These are phyloP conservation scores for Creolimax fragrantissima DNA, from an alignment of 78 protist species.

Conservation along the genomic window DNA sequence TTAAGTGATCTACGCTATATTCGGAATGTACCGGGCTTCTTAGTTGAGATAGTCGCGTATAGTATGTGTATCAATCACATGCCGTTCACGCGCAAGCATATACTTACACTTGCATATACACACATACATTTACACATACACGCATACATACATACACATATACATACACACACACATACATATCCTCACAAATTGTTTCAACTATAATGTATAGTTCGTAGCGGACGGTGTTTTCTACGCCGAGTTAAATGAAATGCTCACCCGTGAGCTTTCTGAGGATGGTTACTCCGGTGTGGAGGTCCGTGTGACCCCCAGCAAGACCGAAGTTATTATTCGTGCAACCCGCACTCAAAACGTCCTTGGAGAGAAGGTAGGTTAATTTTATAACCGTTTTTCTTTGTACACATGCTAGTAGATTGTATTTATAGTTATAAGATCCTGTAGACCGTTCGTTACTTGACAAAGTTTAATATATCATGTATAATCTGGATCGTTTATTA, in stretches of 20 bases:
- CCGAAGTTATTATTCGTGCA: constrained; percentile 98
- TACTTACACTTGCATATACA: no score
- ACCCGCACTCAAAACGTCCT: constrained; percentile 86
- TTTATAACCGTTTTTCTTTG: background rate
- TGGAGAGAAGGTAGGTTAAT: constrained; percentile 81
- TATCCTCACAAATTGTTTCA: no score
- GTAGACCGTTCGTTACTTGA: no score
- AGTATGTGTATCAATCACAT: no score
- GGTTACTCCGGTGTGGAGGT: constrained; percentile 97
- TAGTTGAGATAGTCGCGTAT: no score
- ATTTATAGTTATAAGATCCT: background rate
- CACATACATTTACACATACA: no score
- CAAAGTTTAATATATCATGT: background rate
- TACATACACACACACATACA: no score
- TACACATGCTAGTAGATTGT: background rate
- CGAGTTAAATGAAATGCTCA: constrained; percentile 96
- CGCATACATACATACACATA: no score
- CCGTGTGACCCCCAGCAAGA: constrained; percentile 83
- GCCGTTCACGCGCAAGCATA: no score
- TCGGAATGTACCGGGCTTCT: no score
- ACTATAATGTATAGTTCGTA: constrained; percentile 84
- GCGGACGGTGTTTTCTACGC: constrained; percentile 98
- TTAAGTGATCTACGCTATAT: no score
- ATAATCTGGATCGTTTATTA: background rate
- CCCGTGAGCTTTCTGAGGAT: constrained; percentile 91